Evolutionary conservation across 2,329 filamentous ascomycete genomes (phyloP), one percentile per base, ranked within the genome.

Genomic region (Diplodia scrobiculata): DNA sequence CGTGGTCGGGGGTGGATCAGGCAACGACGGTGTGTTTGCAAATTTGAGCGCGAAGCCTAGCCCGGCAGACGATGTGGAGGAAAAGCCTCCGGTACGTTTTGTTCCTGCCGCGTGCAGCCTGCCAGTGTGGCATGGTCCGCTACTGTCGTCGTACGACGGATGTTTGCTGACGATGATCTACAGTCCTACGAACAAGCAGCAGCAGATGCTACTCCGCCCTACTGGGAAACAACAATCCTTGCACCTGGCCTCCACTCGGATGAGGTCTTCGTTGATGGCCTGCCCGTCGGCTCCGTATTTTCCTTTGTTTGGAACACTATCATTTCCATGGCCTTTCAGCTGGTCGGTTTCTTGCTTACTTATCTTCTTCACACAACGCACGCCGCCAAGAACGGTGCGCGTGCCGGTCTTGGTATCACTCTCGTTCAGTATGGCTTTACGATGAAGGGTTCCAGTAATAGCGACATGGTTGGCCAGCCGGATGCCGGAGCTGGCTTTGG

Each of bases 141-240:
- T 71, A 71, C 55, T 11, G n/a, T 48, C 14, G n/a, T 48, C 14
- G 41, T 47, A 9, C 29, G 25, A 47, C 19, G 17, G 3, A 17
- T 27, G 25, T 29, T 5, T 29, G 29, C 79, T 82, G 74, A 83
- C 76, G 54, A 48, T 58, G 47, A 41, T 68, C 17, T 45, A 3
- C 72, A 97, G 91, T 93, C 94, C 41, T 99, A 99, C 77, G 95
- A 99, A 84, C 94, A 98, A 86, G 95, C 95, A 17, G 95, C 95
- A 2, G 94, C 94, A 50, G 95, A 99, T 78, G 90, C 92, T 27
- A 95, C 95, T 55, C 95, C 95, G 0, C 95, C 95, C 0, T 99
- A 99, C 79, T 99, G 95, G 95, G 95, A 99, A 82, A 99, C 95
- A 5, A 98, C 95, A 0, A 97, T 99, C 70, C 86, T 99, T 62